Base-by-base conservation (phyloP, 139 green algal genomes). In the Edaphochlamys debaryana region DNA sequence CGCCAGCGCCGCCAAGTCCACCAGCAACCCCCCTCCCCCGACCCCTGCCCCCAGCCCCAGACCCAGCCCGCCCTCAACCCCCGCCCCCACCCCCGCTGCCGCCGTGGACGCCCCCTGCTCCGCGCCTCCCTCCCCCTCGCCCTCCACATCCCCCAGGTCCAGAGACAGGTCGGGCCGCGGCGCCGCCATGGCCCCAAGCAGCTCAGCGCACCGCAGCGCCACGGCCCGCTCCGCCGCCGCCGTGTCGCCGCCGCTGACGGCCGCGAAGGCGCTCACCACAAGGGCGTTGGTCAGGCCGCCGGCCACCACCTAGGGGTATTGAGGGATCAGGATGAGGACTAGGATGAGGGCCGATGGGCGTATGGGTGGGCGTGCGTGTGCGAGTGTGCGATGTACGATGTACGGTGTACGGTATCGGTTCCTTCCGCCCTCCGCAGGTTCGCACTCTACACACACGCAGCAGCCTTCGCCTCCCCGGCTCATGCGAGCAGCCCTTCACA, bases 161-260 rank as follows among this genome's bases (percentile, higher is more conserved):
- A 8, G 4, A 30, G 9, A 22, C 23, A 13, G 25, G 34, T 32
- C 42, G 2, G 19, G 32, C n/a, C 48, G 7, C 68, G 75, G 32
- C 1, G 68, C 71, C 69, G 69, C 67, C 73, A 89, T 87, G 67
- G 25, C 45, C 3, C 32, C 8, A 2, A 89, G 85, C 45, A 89
- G 72, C 85, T 86, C 42, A 7, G 50, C 50, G 70, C 78, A 86
- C 27, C 85, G 78, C 22, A 52, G 17, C 27, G 48, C 77, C 7
- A 89, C 50, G 27, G 79, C 78, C 8, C 32, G 50, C 60, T 85
- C 85, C 30, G 74, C 79, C 19, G 67, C 67, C 11, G 82, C 82
- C 27, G 30, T 38, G 40, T 72, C 67, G 6, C 42, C 73, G 20
- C 73, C 66, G 37, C 38, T 71, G 52, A 63, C 50, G 4, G 40